Percentiles rank a stretch among this genome's conserved stretches.
These are phyloP conservation scores for Metschnikowia aberdeeniae DNA, from an alignment of 805 yeast genomes.

Conservation along the genomic window DNA sequence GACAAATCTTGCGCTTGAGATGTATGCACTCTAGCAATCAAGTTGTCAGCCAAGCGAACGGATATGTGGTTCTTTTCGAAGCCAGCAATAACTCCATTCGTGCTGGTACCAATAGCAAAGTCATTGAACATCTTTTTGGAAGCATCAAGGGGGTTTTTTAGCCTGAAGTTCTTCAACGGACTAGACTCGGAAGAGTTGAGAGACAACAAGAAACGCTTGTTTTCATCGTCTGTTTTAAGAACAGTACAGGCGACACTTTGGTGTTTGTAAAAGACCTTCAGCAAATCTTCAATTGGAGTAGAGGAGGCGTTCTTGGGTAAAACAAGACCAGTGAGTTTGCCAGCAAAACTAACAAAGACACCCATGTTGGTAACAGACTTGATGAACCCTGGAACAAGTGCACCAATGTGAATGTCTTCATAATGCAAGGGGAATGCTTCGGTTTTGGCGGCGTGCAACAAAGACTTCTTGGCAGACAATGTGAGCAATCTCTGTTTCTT, in stretches of 20 bases:
- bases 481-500: conserved; percentile 55
- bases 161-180: conserved; percentile 8
- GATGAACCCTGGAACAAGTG: conserved; percentile 65
- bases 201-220: conserved; percentile 67
- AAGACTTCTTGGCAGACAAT: conserved; percentile 59
- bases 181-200: conserved; percentile 30
- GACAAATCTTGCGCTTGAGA: conserved; percentile 56
- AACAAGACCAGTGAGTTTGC: conserved; percentile 77
- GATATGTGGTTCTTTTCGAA: conserved; percentile 71
- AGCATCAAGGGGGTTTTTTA: conserved; percentile 58
- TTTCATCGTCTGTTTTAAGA: conserved; percentile 61
- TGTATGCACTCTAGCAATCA: conserved; percentile 75
- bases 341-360: conserved; percentile 77
- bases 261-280: conserved; percentile 50
- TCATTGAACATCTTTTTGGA: conserved; percentile 48
- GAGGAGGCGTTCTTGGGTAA: conserved; percentile 67
- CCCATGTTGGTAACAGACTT: conserved; percentile 78
- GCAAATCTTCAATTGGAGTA: conserved; percentile 47
- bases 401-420: conserved; percentile 51
- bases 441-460: conserved; percentile 59
- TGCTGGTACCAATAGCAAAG: conserved; percentile 53
- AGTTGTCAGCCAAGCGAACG: conserved; percentile 70
- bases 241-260: conserved; percentile 74
- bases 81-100: conserved; percentile 57
- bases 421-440: conserved; percentile 54